These are phyloP conservation scores for Amyloporia xantha DNA, from an alignment of 768 basidiomycete species.

Conservation along the genomic window DNA sequence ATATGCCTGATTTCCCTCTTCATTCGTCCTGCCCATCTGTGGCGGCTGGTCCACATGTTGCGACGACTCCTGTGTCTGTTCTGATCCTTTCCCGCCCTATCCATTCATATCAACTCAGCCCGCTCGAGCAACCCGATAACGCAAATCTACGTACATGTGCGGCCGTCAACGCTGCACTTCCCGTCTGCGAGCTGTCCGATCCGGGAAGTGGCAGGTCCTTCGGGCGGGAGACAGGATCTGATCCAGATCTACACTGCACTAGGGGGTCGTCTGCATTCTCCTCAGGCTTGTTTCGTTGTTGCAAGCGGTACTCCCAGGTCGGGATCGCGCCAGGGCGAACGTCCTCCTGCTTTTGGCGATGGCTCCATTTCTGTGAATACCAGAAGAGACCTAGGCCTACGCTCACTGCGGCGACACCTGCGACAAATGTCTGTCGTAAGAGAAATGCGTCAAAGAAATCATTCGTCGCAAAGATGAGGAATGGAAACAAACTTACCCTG, in stretches of 20 bases:
- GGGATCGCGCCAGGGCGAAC: constrained; percentile 7
- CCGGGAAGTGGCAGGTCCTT: neutral
- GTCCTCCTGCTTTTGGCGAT: constrained; percentile 1
- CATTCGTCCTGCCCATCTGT: constrained; percentile 5
- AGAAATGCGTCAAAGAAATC: neutral
- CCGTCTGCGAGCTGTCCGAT: neutral
- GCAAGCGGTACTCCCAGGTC: constrained; percentile 12
- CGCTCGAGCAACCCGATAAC: no score
- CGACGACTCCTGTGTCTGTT: constrained; percentile 2
- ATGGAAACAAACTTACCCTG: neutral
- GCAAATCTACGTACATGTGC: constrained; percentile 7
- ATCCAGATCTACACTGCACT: neutral
- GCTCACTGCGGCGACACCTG: constrained; percentile 6
- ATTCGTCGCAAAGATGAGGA: no score
- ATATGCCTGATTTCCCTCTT: constrained; percentile 10
- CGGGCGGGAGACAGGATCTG: constrained; percentile 1
- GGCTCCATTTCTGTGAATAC: constrained; percentile 8
- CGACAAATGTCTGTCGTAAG: constrained; percentile 1
- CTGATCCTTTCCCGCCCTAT: constrained; percentile 1
- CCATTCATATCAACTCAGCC: no score
- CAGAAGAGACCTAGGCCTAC: constrained; percentile 12
- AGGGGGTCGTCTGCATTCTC: constrained; percentile 3
- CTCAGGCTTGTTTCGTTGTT: constrained; percentile 4
- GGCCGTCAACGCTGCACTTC: constrained; percentile 5
- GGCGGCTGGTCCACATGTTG: constrained; percentile 12